These are phyloP conservation scores for Thalia dealbata DNA, from an alignment of 176 grass and related monocot genomes.

Conservation along the genomic window DNA sequence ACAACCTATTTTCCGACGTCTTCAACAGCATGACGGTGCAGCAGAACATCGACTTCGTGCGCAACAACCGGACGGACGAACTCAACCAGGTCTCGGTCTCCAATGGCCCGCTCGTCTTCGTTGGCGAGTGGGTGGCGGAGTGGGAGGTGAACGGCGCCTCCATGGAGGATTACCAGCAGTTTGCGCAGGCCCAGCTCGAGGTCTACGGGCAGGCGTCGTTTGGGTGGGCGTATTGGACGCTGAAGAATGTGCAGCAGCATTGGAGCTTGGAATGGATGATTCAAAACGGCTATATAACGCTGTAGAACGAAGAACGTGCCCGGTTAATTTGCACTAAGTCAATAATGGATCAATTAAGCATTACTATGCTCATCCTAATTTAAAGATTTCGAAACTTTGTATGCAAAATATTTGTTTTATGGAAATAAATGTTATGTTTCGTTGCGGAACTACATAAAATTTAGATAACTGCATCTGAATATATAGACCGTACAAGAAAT, in stretches of 20 bases:
- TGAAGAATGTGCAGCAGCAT: slow-evolving; percentile 37
- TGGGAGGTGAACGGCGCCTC: slow-evolving; percentile 1
- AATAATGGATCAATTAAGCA: too few relatives aligned
- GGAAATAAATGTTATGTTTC: too few relatives aligned
- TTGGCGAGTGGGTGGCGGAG: slow-evolving; percentile 39
- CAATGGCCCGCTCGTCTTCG: slow-evolving; percentile 40
- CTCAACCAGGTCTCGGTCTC: slow-evolving; percentile 11
- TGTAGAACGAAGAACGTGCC: not conserved
- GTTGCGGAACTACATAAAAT: too few relatives aligned
- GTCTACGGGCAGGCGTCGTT: slow-evolving; percentile 47
- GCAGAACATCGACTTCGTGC: slow-evolving; percentile 46
- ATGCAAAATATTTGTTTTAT: too few relatives aligned
- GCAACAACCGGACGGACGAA: slow-evolving; percentile 13
- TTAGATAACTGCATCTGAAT: too few relatives aligned
- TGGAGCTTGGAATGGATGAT: slow-evolving; percentile 86
- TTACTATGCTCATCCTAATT: too few relatives aligned
- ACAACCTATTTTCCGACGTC: slow-evolving; percentile 25
- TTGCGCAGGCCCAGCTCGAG: slow-evolving; percentile 26
- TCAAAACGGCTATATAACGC: slow-evolving; percentile 38
- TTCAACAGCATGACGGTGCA: slow-evolving; percentile 33
- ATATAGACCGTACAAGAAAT: too few relatives aligned
- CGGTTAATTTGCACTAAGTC: too few relatives aligned
- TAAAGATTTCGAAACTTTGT: too few relatives aligned
- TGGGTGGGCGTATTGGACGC: slow-evolving; percentile 61
- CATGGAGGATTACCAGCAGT: slow-evolving; percentile 19